phyloP scores from a whole-genome alignment of 164 flowering plant genomes.

The Berberis vulgaris region DNA sequence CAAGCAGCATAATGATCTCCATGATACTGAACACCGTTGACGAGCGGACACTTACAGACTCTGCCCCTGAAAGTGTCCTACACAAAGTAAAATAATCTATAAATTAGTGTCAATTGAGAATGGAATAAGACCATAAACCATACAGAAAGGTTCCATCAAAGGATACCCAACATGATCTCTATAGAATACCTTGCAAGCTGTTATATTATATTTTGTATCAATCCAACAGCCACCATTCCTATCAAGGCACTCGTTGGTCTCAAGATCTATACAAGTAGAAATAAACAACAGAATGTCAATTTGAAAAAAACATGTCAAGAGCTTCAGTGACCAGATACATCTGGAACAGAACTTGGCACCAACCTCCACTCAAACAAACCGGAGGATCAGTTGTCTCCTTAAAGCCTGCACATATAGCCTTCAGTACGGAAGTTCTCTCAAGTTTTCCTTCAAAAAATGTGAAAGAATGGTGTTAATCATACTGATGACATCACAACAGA shows the following conservation, averaged over 20 bases:
- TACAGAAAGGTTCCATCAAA: not conserved
- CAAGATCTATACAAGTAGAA: slow-evolving; percentile 38
- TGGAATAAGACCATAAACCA: not conserved
- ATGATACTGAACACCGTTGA: slow-evolving; percentile 62
- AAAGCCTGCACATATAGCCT: slow-evolving; percentile 85
- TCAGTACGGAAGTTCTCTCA: slow-evolving; percentile 72
- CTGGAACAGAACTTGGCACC: slow-evolving; percentile 1
- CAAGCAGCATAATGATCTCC: slow-evolving; percentile 86
- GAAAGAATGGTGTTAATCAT: not conserved
- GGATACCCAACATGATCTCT: not conserved
- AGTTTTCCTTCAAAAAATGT: slow-evolving; percentile 54
- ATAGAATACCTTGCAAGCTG: slow-evolving; percentile 70
- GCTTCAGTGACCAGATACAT: not conserved
- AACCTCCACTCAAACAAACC: slow-evolving; percentile 47
- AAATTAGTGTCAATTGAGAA: not conserved
- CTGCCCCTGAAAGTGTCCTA: slow-evolving; percentile 94
- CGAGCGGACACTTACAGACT: slow-evolving; percentile 77
- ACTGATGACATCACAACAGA: no score
- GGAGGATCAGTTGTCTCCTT: slow-evolving; percentile 66
- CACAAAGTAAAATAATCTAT: slow-evolving; percentile 4
- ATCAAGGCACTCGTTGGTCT: slow-evolving; percentile 83
- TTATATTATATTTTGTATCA: slow-evolving; percentile 40
- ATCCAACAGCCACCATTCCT: slow-evolving; percentile 86
- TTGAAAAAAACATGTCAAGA: not conserved
- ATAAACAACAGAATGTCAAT: not conserved